These are phyloP conservation scores for Bertia moriformis DNA, from an alignment of 2,329 filamentous ascomycete species.

Conservation along the genomic window DNA sequence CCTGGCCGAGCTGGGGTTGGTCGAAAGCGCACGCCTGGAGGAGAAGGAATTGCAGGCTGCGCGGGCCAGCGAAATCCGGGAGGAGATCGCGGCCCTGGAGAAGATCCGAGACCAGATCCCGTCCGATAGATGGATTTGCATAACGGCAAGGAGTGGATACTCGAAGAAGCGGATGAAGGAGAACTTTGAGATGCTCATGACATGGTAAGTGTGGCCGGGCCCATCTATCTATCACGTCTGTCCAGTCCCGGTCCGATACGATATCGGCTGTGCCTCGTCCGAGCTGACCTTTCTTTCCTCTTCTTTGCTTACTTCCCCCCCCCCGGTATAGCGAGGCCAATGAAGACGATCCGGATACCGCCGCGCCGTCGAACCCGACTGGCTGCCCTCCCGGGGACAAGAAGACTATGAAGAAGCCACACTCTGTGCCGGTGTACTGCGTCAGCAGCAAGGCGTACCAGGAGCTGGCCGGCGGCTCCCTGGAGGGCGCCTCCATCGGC, in stretches of 20 bases:
- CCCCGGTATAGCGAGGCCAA: slow-evolving; percentile 38
- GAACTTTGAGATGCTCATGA: no score
- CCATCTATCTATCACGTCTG: no score
- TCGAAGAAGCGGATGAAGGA: no score
- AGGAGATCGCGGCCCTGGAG: slow-evolving; percentile 12
- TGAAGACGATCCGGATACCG: slow-evolving; percentile 40
- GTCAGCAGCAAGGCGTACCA: slow-evolving; percentile 49
- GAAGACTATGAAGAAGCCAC: slow-evolving; percentile 43
- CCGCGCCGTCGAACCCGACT: slow-evolving; percentile 17
- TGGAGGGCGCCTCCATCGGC: slow-evolving; percentile 34
- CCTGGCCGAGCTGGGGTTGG: background rate
- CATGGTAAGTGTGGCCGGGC: no score
- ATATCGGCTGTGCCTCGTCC: no score
- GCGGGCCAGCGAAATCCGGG: slow-evolving; percentile 13
- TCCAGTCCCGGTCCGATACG: background rate
- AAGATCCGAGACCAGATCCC: slow-evolving; percentile 18
- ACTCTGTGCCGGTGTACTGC: slow-evolving; percentile 45
- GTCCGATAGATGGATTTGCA: background rate
- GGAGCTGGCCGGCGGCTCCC: slow-evolving; percentile 37
- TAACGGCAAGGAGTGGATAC: background rate
- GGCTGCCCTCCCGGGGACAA: background rate
- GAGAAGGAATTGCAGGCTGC: slow-evolving; percentile 7
- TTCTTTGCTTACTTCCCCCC: no score
- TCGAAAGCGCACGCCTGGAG: background rate
- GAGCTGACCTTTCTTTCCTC: no score